These are phyloP conservation scores for Erythrobasidium yunnanense DNA, from an alignment of 768 basidiomycete species.

Conservation along the genomic window DNA sequence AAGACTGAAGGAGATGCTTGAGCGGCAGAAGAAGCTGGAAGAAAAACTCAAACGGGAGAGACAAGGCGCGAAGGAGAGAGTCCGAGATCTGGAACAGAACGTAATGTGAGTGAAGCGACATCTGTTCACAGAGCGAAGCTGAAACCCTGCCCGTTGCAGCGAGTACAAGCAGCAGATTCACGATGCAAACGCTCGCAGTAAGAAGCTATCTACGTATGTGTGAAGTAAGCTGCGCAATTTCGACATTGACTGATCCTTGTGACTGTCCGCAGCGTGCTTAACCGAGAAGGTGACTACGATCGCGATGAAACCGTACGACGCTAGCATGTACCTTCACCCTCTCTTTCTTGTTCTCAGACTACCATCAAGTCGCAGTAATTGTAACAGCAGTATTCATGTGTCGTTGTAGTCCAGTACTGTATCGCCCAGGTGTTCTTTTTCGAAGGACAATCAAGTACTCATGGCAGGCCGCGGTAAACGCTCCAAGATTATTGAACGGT, in stretches of 20 bases:
- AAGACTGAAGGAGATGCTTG: slow-evolving; percentile 84
- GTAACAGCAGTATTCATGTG: neutral
- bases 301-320: neutral
- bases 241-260: neutral
- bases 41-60: slow-evolving; percentile 86
- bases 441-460: too few relatives aligned
- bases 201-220: slow-evolving; percentile 41
- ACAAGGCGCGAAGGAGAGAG: slow-evolving; percentile 82
- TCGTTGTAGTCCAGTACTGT: neutral
- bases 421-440: neutral
- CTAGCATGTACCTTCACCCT: too few relatives aligned
- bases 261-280: neutral
- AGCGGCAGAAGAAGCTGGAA: slow-evolving; percentile 65
- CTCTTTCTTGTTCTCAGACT: too few relatives aligned
- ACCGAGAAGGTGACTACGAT: neutral
- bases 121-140: neutral
- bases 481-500: too few relatives aligned
- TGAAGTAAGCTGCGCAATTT: neutral
- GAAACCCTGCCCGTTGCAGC: slow-evolving; percentile 43
- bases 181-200: slow-evolving; percentile 60
- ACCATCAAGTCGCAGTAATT: neutral
- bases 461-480: too few relatives aligned
- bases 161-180: slow-evolving; percentile 66
- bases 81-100: slow-evolving; percentile 58
- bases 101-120: slow-evolving; percentile 49